Evolutionary conservation across 2,329 filamentous ascomycete species (phyloP).

Genomic region (Exophiala sideris): DNA sequence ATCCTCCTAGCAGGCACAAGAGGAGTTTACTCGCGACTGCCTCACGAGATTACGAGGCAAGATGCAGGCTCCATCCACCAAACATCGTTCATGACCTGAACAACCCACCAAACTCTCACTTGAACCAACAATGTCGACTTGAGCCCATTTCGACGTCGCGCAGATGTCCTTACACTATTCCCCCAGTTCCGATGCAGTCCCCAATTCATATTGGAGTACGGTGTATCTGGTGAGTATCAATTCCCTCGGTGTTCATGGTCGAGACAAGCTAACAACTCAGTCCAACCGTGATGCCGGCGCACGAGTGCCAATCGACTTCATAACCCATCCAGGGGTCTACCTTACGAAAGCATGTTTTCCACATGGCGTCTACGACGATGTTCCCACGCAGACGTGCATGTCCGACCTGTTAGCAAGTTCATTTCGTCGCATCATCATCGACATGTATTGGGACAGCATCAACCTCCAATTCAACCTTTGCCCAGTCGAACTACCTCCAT

Average conservation of each 20-base stretch:
- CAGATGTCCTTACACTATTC: constrained; percentile 43
- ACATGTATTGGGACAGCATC: constrained; percentile 62
- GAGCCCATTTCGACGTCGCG: constrained; percentile 9
- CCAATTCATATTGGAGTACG: constrained; percentile 38
- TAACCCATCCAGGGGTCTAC: constrained; percentile 56
- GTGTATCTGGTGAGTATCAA: constrained; percentile 36
- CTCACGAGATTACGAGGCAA: no score
- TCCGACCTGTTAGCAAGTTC: constrained; percentile 62
- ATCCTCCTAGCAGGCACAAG: no score
- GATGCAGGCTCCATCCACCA: no score
- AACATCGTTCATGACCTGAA: no score
- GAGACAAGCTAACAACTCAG: constrained; percentile 36
- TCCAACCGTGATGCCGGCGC: constrained; percentile 61
- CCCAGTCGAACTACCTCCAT: constrained; percentile 43
- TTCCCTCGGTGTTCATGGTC: not conserved
- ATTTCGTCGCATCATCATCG: constrained; percentile 56
- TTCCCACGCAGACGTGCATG: constrained; percentile 53
- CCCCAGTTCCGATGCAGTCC: constrained; percentile 36
- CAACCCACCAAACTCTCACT: no score
- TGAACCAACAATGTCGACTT: no score
- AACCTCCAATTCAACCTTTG: constrained; percentile 58
- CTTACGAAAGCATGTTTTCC: constrained; percentile 59
- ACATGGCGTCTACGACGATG: constrained; percentile 51
- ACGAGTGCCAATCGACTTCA: constrained; percentile 61
- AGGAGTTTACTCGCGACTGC: no score